Evolutionary conservation across 1,284 basidiomycete species (phyloP), one percentile per base, ranked within the genome.

Genomic region (Mycosarcoma mackinlayi): DNA sequence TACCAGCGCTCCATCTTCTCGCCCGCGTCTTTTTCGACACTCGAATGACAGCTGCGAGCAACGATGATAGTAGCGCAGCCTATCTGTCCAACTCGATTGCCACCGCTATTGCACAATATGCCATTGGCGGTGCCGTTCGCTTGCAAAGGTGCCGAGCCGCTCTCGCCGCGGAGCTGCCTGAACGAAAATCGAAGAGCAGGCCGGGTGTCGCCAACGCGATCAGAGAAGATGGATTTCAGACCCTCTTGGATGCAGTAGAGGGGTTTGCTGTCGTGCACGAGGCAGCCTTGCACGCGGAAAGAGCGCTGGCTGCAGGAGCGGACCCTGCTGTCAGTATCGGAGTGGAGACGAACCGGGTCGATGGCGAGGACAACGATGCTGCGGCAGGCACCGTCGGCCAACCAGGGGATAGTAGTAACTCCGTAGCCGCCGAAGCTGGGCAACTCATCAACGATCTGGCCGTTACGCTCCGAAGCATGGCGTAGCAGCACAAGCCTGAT

Each of bases 291-390:
- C 37, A 44, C 11, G 55, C 47, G 24, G 48, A 52, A 3, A 38
- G 27, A 18, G 31, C 45, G 25, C 40, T 18, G 16, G 63, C 94
- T 96, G 84, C 92, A 93, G 89, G 93, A 88, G 53, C 91, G 94
- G 83, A 88, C 95, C 8, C 28, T 4, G 86, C 91, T 49, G 87
- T 85, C 77, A 92, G 92, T 1, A 93, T 87, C 83, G 50, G 53
- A 6, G 41, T 44, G 5, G 62, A 88, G 46, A 91, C 93, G 83
- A 88, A 95, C 21, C 27, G 27, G n/a, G 51, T 50, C 11, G 48
- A 45, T 16, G 55, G 31, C 7, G 51, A 38, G 2, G 33, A 19
- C 33, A 25, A 13, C 23, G 35, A 13, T 4, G 25, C 19, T 24
- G 51, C n/a, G 21, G 18, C 19, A 25, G 11, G 34, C 9, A 31